These are phyloP conservation scores for Leptomonas seymouri DNA, from an alignment of 208 protist species.

Conservation along the genomic window DNA sequence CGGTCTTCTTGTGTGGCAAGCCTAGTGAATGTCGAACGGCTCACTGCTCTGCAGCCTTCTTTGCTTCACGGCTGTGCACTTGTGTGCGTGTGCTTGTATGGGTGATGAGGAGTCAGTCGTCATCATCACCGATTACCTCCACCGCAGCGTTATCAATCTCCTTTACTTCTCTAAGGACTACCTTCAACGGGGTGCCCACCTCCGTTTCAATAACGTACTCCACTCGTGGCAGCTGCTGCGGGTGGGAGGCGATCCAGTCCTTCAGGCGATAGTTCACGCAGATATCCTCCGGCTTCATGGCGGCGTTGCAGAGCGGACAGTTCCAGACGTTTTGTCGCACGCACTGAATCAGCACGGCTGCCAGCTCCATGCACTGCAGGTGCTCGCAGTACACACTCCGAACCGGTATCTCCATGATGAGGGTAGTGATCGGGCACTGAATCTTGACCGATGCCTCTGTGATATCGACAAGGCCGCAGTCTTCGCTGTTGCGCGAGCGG, in stretches of 20 bases:
- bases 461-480: constrained; percentile 42
- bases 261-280: constrained; percentile 75
- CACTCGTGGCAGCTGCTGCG: constrained; percentile 27
- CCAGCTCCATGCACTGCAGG: constrained; percentile 83
- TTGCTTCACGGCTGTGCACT: background rate
- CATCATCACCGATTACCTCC: constrained; percentile 30
- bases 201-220: constrained; percentile 68
- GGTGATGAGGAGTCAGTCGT: background rate
- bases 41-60: no score
- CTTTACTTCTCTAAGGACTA: background rate
- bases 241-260: constrained; percentile 65
- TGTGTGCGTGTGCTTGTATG: background rate
- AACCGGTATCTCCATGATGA: constrained; percentile 63
- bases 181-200: constrained; percentile 14
- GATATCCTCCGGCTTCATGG: constrained; percentile 61
- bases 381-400: constrained; percentile 72
- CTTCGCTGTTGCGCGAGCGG: background rate
- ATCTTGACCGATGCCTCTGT: constrained; percentile 58
- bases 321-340: constrained; percentile 82
- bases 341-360: constrained; percentile 61
- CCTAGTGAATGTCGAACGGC: no score
- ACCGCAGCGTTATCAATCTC: background rate
- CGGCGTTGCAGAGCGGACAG: constrained; percentile 75
- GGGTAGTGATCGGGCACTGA: constrained; percentile 67
- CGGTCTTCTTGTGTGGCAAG: no score